A percentile compares a stretch with the other conserved stretches of the same genome.
These are phyloP conservation scores for Rubia tinctorum DNA, from an alignment of 305 asterid genomes.

Conservation along the genomic window DNA sequence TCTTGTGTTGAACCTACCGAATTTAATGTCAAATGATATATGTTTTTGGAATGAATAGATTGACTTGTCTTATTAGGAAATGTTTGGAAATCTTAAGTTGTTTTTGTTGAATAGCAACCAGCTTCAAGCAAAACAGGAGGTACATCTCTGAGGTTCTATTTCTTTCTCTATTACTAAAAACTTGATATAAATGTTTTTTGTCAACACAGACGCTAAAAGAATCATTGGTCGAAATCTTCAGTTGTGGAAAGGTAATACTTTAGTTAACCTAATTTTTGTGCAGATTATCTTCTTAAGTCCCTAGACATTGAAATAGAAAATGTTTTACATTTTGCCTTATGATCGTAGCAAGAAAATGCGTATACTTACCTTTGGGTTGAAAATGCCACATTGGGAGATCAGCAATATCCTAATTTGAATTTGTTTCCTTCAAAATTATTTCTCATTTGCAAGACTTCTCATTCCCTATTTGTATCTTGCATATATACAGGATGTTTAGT, in stretches of 20 bases:
- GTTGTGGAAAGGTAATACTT: conserved; percentile 50
- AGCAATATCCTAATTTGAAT: not conserved
- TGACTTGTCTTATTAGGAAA: conserved; percentile 66
- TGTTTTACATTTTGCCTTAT: conserved; percentile 21
- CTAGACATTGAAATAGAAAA: not conserved
- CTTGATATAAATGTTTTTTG: conserved; percentile 14
- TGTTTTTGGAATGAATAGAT: conserved; percentile 41
- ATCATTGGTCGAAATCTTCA: conserved; percentile 66
- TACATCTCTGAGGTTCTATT: too few species aligned
- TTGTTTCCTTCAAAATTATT: too few species aligned
- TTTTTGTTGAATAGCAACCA: conserved; percentile 52
- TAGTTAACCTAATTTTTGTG: not conserved
- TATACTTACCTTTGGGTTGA: conserved; percentile 44
- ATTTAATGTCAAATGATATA: not conserved
- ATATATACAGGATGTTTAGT: too few species aligned
- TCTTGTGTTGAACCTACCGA: not conserved
- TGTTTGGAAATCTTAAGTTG: conserved; percentile 77
- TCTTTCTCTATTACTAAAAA: not conserved
- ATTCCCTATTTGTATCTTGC: not conserved
- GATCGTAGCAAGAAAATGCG: conserved; percentile 37
- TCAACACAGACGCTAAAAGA: conserved; percentile 54
- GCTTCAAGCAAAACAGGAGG: conserved; percentile 74
- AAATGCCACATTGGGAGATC: conserved; percentile 32
- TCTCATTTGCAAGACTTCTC: not conserved
- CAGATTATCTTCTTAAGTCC: not conserved